Evolutionary conservation across 208 protist species (phyloP).

Genomic region (Blastocrithidia nonstop): DNA sequence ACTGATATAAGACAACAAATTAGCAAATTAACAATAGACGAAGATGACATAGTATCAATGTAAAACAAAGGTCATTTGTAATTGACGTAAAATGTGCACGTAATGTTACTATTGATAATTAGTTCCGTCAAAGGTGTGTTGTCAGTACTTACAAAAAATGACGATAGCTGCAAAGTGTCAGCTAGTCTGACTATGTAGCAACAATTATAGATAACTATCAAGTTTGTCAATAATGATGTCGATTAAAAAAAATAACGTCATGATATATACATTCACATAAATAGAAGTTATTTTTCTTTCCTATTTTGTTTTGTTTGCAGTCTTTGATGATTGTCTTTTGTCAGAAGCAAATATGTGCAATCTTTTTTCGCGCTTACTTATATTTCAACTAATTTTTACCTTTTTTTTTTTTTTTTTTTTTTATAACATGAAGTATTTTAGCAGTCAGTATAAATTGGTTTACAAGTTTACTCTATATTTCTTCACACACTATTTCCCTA

Average conservation of each 20-base stretch:
- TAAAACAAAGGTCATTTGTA: neutral
- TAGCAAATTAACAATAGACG: neutral
- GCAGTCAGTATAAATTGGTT: too few species aligned
- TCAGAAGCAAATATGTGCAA: too few species aligned
- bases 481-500: neutral
- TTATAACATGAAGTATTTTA: too few species aligned
- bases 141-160: neutral
- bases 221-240: too few species aligned
- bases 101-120: conserved; percentile 6
- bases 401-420: conserved; percentile 1
- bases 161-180: too few species aligned
- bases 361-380: too few species aligned
- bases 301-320: neutral
- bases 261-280: too few species aligned
- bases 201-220: too few species aligned
- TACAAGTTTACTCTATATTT: too few species aligned
- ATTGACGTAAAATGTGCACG: neutral
- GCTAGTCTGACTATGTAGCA: too few species aligned
- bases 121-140: neutral
- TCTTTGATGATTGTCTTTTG: neutral
- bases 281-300: neutral
- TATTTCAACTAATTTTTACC: too few species aligned
- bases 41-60: neutral
- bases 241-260: too few species aligned
- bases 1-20: conserved; percentile 4